Evolutionary conservation across 2,329 filamentous ascomycete genomes (phyloP), one percentile per base, ranked within the genome.

Genomic region (Aspergillus terreus): DNA sequence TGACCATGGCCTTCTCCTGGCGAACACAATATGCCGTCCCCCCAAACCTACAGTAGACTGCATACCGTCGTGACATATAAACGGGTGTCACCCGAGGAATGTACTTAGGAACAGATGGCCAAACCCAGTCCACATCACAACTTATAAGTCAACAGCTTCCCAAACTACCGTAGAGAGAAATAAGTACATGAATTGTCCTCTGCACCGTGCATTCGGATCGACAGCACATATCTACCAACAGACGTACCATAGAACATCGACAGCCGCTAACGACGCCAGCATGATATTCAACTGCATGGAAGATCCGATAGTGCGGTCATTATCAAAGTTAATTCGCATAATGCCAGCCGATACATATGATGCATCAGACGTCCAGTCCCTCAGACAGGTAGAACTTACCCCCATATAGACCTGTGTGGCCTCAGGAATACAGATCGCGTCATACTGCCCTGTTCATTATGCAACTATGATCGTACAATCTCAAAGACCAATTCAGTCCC

Each of bases 371-470:
- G 12, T 36, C 33, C 33, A 36, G 12, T 36, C n/a, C 25, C 25
- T 27, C 1, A 7, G 25, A 27, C 4, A 27, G 25, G 25, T 27
- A 27, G 6, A 27, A 6, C 25, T 9, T 12, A 36, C 6, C 4
- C 7, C 12, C 9, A 19, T 19, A 19, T 3, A 19, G 19, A 3
- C 19, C 19, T 3, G 19, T 19, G 27, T 23, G 23, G 4, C 23
- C 23, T 23, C 33, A 35, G n/a, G 33, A 35, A 35, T 35, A 35
- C 33, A 35, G 14, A 38, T 38, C 11, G 48, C 32, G 44, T 50
- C 44, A 50, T 41, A 41, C 35, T 44, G 40, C 21, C 42, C 43
- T 43, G 46, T 56, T 56, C 52, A 56, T 56, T 56, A 58, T 54
- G 47, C 52, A 46, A 53, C 19, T 19, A 49, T 47, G 44, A 52